phyloP scores from a whole-genome alignment of 495 filamentous ascomycete genomes.

The Annulohypoxylon maeteangense region DNA sequence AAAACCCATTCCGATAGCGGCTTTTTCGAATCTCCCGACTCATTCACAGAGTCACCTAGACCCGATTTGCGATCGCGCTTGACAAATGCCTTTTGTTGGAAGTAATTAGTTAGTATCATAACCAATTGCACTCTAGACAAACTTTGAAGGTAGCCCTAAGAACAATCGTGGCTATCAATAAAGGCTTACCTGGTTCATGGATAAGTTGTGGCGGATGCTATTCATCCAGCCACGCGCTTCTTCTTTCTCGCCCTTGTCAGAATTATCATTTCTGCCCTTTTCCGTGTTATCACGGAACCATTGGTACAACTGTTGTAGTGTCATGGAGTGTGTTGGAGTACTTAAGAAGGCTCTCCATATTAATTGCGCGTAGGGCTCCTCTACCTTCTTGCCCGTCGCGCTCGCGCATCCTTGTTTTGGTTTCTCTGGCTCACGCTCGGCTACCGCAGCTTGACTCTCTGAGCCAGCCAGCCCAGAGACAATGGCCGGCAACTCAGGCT shows the following conservation, averaged over 20 bases:
- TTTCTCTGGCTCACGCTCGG: neutral
- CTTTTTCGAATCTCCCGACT: conserved; percentile 46
- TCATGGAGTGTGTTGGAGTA: conserved; percentile 71
- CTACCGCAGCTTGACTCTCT: neutral
- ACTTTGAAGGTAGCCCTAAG: neutral
- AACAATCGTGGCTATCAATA: conserved; percentile 1
- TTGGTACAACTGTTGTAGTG: conserved; percentile 86
- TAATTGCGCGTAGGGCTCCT: conserved; percentile 83
- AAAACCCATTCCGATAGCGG: conserved; percentile 58
- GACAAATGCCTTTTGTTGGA: conserved; percentile 52
- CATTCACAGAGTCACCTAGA: conserved; percentile 17
- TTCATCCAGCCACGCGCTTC: conserved; percentile 82
- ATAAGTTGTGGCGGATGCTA: conserved; percentile 95
- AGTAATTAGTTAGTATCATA: conserved; percentile 15
- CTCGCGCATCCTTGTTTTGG: neutral
- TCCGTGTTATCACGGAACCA: conserved; percentile 87
- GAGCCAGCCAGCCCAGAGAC: neutral
- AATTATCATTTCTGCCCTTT: conserved; percentile 66
- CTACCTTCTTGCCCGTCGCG: conserved; percentile 40
- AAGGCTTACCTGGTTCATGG: conserved; percentile 89
- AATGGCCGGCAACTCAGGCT: conserved; percentile 1
- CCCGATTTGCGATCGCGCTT: conserved; percentile 51
- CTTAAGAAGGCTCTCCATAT: conserved; percentile 80
- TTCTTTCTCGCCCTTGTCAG: conserved; percentile 59
- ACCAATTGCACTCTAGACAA: conserved; percentile 8